phyloP scores from a whole-genome alignment of 2,329 filamentous ascomycete genomes.

The Plectosphaerella sp. region DNA sequence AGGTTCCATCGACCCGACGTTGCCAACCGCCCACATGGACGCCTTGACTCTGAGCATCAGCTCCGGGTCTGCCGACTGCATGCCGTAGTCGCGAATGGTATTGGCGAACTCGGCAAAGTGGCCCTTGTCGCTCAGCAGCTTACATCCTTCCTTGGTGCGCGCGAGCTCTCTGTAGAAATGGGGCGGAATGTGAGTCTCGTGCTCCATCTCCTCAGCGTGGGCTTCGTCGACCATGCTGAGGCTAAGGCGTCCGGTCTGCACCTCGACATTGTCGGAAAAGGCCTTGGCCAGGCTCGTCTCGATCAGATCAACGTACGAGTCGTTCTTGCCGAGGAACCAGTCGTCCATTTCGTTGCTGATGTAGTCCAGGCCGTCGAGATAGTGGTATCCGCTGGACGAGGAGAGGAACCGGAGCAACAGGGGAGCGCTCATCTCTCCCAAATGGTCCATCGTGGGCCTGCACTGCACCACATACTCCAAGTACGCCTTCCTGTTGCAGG shows the following conservation, averaged over 20 bases:
- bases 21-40: constrained; percentile 95
- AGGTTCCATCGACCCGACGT: constrained; percentile 96
- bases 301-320: constrained; percentile 90
- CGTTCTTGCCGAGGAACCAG: constrained; percentile 95
- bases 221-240: constrained; percentile 56
- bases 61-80: constrained; percentile 81
- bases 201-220: constrained; percentile 49
- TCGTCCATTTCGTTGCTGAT: constrained; percentile 99
- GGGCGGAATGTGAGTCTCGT: constrained; percentile 75
- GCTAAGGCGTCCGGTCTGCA: constrained; percentile 50
- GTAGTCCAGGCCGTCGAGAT: constrained; percentile 93
- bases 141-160: constrained; percentile 87
- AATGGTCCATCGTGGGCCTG: constrained; percentile 85
- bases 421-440: constrained; percentile 94
- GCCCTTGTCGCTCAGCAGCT: constrained; percentile 82
- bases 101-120: constrained; percentile 92
- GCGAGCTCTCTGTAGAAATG: constrained; percentile 97
- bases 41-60: constrained; percentile 91
- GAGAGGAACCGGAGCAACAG: constrained; percentile 88
- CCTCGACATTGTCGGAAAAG: constrained; percentile 63
- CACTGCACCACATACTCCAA: constrained; percentile 97
- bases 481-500: constrained; percentile 86
- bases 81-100: constrained; percentile 82
- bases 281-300: constrained; percentile 92
- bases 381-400: constrained; percentile 95